phyloP scores from a whole-genome alignment of 2,329 filamentous ascomycete genomes.

The Arthrobotrys conoides region DNA sequence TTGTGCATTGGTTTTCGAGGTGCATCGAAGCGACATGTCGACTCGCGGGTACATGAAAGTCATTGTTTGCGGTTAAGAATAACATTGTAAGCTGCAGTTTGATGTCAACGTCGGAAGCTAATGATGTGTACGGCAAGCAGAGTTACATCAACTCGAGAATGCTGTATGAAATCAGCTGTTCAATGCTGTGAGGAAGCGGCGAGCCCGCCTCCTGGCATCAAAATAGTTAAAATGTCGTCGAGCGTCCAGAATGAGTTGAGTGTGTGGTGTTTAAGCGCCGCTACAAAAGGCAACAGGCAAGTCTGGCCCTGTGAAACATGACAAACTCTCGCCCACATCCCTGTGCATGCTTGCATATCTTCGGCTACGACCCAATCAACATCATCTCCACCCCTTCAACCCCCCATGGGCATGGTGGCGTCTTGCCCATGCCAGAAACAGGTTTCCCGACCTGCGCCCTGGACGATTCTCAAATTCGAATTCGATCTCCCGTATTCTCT shows the following conservation, averaged over 20 bases:
- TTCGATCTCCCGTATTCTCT: slow-evolving; percentile 1
- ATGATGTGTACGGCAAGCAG: slow-evolving; percentile 35
- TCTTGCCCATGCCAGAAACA: slow-evolving; percentile 17
- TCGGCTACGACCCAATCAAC: slow-evolving; percentile 42
- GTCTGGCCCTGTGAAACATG: slow-evolving; percentile 49
- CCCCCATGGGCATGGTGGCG: slow-evolving; percentile 14
- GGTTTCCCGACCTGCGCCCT: slow-evolving; percentile 25
- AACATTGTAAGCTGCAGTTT: slow-evolving; percentile 25
- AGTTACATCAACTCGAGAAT: slow-evolving; percentile 6
- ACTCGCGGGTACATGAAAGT: slow-evolving; percentile 36
- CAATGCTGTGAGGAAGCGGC: slow-evolving; percentile 33
- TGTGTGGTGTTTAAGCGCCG: slow-evolving; percentile 55
- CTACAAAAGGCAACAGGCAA: slow-evolving; percentile 37
- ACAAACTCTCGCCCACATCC: slow-evolving; percentile 42
- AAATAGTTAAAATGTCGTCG: slow-evolving; percentile 18
- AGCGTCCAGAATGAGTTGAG: slow-evolving; percentile 35
- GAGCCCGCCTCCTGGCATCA: slow-evolving; percentile 24
- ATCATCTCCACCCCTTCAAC: neutral
- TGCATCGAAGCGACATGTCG: slow-evolving; percentile 31
- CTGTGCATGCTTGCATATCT: slow-evolving; percentile 12
- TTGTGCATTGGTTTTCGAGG: slow-evolving; percentile 28
- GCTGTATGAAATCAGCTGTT: slow-evolving; percentile 26
- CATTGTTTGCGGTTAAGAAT: slow-evolving; percentile 51
- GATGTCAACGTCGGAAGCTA: slow-evolving; percentile 13
- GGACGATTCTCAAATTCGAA: neutral